A percentile compares a stretch with the other conserved stretches of the same genome.
Conservation (phyloP, 1,284 basidiomycete genomes). For the Tremellales sp. region DNA sequence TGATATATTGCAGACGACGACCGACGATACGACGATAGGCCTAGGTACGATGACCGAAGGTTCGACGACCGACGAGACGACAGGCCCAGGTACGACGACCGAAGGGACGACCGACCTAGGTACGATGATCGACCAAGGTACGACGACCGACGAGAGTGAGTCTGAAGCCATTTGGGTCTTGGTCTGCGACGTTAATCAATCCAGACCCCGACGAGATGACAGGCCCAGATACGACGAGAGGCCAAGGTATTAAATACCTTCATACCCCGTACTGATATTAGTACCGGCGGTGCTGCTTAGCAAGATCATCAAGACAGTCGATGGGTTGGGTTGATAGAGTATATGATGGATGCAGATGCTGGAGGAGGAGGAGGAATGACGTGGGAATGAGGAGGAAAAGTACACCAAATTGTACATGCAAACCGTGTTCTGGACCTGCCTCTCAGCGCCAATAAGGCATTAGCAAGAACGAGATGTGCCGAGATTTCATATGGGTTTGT, state of each 20-base stretch:
- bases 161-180: not conserved
- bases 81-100: slow-evolving; percentile 17
- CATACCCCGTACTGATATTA: not conserved
- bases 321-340: too few species aligned
- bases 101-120: slow-evolving; percentile 17
- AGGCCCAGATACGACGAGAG: slow-evolving; percentile 30
- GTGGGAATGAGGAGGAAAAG: too few species aligned
- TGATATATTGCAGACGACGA: slow-evolving; percentile 32
- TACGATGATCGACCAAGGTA: slow-evolving; percentile 24
- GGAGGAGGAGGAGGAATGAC: too few species aligned
- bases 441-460: too few species aligned
- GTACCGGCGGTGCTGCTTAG: not conserved
- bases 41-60: slow-evolving; percentile 33
- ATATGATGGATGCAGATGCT: too few species aligned
- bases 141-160: slow-evolving; percentile 18
- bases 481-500: too few species aligned
- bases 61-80: slow-evolving; percentile 40
- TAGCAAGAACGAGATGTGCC: too few species aligned
- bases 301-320: too few species aligned
- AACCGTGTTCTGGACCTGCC: too few species aligned
- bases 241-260: slow-evolving; percentile 25
- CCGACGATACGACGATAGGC: slow-evolving; percentile 53
- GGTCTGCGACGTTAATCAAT: too few species aligned
- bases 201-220: slow-evolving; percentile 11
- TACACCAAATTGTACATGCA: too few species aligned